A percentile compares a stretch with the other conserved stretches of the same genome.
Conservation (phyloP, 2,329 filamentous ascomycete species). For the Drechslera avenae region DNA sequence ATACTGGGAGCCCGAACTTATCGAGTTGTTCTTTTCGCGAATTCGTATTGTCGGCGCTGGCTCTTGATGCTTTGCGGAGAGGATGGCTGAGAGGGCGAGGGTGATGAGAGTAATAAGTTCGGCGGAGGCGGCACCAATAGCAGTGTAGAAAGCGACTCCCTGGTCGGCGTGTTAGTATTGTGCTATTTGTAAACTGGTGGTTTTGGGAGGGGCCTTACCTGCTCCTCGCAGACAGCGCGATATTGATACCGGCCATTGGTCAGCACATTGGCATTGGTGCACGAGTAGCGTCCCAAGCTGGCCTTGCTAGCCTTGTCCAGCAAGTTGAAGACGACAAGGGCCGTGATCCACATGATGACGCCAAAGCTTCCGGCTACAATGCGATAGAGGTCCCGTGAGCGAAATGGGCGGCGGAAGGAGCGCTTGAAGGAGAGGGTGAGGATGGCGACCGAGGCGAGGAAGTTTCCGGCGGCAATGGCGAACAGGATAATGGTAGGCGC, state of each 20-base stretch:
- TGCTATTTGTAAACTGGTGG: background rate
- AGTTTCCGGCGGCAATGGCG: slow-evolving; percentile 40
- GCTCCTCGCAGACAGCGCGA: slow-evolving; percentile 46
- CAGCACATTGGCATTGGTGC: slow-evolving; percentile 40
- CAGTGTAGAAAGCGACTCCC: slow-evolving; percentile 46
- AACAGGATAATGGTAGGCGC: slow-evolving; percentile 45
- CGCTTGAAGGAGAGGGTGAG: slow-evolving; percentile 40
- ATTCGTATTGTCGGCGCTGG: slow-evolving; percentile 31
- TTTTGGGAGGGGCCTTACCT: slow-evolving; percentile 27
- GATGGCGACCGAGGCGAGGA: slow-evolving; percentile 42
- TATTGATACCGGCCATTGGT: slow-evolving; percentile 47
- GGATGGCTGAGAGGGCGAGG: slow-evolving; percentile 38
- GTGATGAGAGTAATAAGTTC: slow-evolving; percentile 41
- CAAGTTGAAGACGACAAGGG: slow-evolving; percentile 40
- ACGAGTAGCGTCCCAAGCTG: slow-evolving; percentile 45
- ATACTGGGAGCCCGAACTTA: slow-evolving; percentile 27
- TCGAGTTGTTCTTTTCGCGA: slow-evolving; percentile 35
- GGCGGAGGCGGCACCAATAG: slow-evolving; percentile 39
- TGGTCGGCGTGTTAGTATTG: slow-evolving; percentile 26
- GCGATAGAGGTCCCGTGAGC: slow-evolving; percentile 43
- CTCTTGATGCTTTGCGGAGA: slow-evolving; percentile 32
- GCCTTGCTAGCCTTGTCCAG: slow-evolving; percentile 46
- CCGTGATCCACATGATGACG: slow-evolving; percentile 43
- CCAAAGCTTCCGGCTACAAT: slow-evolving; percentile 42
- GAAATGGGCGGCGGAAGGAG: slow-evolving; percentile 42